Evolutionary conservation across 129 eudicot genomes (phyloP), one percentile per base, ranked within the genome.

Genomic region (Logfia minima): DNA sequence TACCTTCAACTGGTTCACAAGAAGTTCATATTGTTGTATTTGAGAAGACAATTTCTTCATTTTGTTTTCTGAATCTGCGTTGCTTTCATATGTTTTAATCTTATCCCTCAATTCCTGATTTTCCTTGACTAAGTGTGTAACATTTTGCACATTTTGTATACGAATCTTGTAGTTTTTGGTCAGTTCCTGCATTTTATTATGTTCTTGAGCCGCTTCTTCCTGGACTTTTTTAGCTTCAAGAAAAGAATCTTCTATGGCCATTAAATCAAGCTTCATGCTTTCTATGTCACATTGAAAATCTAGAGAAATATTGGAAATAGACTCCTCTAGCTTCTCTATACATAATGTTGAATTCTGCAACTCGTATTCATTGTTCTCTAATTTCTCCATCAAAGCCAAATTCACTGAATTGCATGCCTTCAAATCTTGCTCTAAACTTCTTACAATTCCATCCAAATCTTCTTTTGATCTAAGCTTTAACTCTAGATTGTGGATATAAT

Each of bases 281-380:
- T 90, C 98, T 64, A 90, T 84, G 83, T 93, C 98, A 72, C 98
- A 93, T 81, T 90, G 93, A 82, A 84, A 89, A 43, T 93, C 98
- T 60, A 93, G 75, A 74, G 82, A 85, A 77, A 85, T 45, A 31
- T 90, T 83, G 14, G 96, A 83, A 55, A 90, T 64, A 14, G 92
- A 86, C 60, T 90, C 96, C 82, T 92, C 96, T 60, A 92, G 78
- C 51, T 87, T 85, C 73, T 87, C 87, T 45, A 92, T 77, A 39
- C 81, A 76, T 35, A 77, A 75, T 14, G 52, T 69, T 73, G 92
- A 86, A 63, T 79, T 52, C 60, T 71, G 75, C 81, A 93, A 78
- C 81, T 84, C 88, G 4, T 41, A 66, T 60, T 88, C 97, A 87
- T 86, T 90, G 66, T 78, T 81, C 75, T 85, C 87, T 72, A 93